phyloP scores from a whole-genome alignment of 805 yeast species.

The Ogataea dorogensis region DNA sequence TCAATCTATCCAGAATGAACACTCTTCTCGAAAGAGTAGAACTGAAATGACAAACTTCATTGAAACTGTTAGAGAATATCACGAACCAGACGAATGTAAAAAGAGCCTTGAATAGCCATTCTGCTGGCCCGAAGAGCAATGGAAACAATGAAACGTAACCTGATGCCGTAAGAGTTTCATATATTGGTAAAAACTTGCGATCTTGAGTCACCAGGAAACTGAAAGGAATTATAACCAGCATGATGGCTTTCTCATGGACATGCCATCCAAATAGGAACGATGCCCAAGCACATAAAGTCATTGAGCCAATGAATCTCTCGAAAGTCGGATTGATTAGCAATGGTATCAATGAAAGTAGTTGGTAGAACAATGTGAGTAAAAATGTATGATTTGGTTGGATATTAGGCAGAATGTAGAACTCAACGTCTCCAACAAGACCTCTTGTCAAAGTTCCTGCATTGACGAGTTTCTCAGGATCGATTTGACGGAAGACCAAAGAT shows the following conservation, averaged over 20 bases:
- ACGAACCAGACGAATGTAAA: slow-evolving; percentile 87
- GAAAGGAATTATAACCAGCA: slow-evolving; percentile 84
- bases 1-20: slow-evolving; percentile 70
- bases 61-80: slow-evolving; percentile 67
- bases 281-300: slow-evolving; percentile 87
- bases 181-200: slow-evolving; percentile 67
- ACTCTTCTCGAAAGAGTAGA: slow-evolving; percentile 42
- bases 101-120: slow-evolving; percentile 70
- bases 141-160: slow-evolving; percentile 92
- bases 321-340: slow-evolving; percentile 67
- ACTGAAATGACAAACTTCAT: slow-evolving; percentile 57
- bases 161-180: slow-evolving; percentile 67
- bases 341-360: slow-evolving; percentile 73
- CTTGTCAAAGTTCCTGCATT: slow-evolving; percentile 46
- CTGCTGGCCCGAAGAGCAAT: slow-evolving; percentile 73
- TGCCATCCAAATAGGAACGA: slow-evolving; percentile 98
- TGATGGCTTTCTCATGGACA: slow-evolving; percentile 96
- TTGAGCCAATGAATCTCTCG: slow-evolving; percentile 75
- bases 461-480: slow-evolving; percentile 20
- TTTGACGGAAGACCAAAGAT: slow-evolving; percentile 17
- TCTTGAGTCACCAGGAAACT: slow-evolving; percentile 73
- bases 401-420: slow-evolving; percentile 75
- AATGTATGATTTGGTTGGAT: slow-evolving; percentile 79
- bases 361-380: slow-evolving; percentile 79
- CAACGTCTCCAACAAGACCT: slow-evolving; percentile 91